Evolutionary conservation across 2,329 filamentous ascomycete genomes (phyloP), one percentile per base, ranked within the genome.

Genomic region (Dactylella cylindrospora): DNA sequence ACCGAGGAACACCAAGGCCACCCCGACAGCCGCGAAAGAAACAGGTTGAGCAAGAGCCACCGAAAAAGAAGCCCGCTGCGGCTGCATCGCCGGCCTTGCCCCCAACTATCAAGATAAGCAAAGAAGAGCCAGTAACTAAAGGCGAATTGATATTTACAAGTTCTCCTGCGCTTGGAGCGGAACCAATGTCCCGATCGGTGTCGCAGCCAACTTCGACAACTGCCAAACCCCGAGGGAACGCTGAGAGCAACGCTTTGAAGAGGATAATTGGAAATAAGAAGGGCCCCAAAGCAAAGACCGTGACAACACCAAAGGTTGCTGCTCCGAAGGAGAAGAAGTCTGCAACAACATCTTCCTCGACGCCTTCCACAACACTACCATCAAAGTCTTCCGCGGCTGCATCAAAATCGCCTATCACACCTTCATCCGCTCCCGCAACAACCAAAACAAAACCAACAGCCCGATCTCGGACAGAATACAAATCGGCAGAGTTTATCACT

Each of bases 1-100:
- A 69, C 7, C 61, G 67, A 65, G 68, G 67, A 20, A 62, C 49
- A n/a, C 57, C 57, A 7, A 41, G 57, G 29, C 57, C 49, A 19
- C 57, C 57, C 10, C 49, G 57, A 40, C 57, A 62, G 19, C 43
- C 43, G 32, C 57, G 57, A 45, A 22, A 32, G 23, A 62, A 62
- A 22, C 49, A 43, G 9, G 57, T 54, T n/a, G 17, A 15, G 3
- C 49, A 50, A 22, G 19, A 31, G 3, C 33, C 44, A n/a, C 20
- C 49, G 12, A 53, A 52, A 67, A 69, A 62, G 66, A 61, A 17
- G 40, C 33, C 31, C 12, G 64, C 38, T n/a, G 45, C 50, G 15
- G 50, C 51, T 13, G 45, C 52, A 15, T 54, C 59, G n/a, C 52
- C 59, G 12, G 51, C 52, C 5, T 39, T 59, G 19, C 57, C 59